phyloP scores from a whole-genome alignment of 257 asterid genomes.

The Linaria vulgaris region DNA sequence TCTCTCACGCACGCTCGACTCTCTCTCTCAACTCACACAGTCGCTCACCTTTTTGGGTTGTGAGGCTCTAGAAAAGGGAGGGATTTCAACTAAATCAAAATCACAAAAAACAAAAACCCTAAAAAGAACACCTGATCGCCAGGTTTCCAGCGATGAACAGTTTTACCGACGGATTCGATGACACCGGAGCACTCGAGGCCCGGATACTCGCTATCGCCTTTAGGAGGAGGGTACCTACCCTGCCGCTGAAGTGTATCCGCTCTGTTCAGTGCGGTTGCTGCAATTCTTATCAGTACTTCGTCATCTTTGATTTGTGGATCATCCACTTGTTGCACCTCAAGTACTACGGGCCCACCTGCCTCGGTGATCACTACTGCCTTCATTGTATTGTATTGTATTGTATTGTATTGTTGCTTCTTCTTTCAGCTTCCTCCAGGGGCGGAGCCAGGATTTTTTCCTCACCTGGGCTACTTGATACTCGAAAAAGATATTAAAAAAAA shows the following conservation, averaged over 20 bases:
- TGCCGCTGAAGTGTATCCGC: conserved; percentile 82
- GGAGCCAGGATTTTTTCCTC: too few relatives aligned
- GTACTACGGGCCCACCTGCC: conserved; percentile 79
- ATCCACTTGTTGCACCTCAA: conserved; percentile 60
- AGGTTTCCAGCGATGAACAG: conserved; percentile 70
- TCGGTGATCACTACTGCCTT: conserved; percentile 82
- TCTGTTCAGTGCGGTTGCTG: conserved; percentile 83
- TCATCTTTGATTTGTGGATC: conserved; percentile 67
- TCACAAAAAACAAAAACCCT: background rate
- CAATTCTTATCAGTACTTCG: conserved; percentile 68
- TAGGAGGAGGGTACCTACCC: conserved; percentile 70
- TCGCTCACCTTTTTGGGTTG: too few relatives aligned
- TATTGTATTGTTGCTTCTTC: conserved; percentile 11
- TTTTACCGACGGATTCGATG: conserved; percentile 72
- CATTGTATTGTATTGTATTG: conserved; percentile 39
- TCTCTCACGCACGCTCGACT: too few relatives aligned
- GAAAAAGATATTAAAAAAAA: too few relatives aligned
- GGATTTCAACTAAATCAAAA: too few relatives aligned
- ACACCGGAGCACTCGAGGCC: conserved; percentile 98
- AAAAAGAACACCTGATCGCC: conserved; percentile 80
- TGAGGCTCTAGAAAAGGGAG: too few relatives aligned
- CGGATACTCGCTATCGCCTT: conserved; percentile 68
- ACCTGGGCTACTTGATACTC: too few relatives aligned
- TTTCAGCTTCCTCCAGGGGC: too few relatives aligned
- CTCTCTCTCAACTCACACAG: too few relatives aligned